Conservation (phyloP, 768 basidiomycete genomes). For the Cystofilobasidium bisporidii region DNA sequence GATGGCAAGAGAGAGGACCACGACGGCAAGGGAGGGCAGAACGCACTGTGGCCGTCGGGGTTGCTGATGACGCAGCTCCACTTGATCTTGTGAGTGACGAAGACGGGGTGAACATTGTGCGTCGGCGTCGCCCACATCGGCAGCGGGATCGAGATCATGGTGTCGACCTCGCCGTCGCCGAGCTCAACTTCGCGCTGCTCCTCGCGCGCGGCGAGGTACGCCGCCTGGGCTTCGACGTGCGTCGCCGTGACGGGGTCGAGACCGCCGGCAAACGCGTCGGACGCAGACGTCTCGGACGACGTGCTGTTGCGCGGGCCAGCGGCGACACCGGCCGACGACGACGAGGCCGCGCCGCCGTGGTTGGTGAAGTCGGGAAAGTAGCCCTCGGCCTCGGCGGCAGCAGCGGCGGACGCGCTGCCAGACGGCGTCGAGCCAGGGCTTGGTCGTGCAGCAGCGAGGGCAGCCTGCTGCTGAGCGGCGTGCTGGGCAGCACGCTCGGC, state of each 20-base stretch:
- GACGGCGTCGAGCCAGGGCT: neutral
- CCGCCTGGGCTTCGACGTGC: conserved; percentile 28
- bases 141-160: conserved; percentile 53
- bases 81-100: conserved; percentile 59
- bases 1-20: neutral
- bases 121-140: conserved; percentile 46
- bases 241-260: conserved; percentile 21
- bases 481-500: neutral
- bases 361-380: conserved; percentile 19
- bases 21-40: neutral
- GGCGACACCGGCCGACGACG: neutral
- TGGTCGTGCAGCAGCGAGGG: neutral
- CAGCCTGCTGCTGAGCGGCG: too few relatives aligned
- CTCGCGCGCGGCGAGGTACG: conserved; percentile 29
- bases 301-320: conserved; percentile 5
- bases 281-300: conserved; percentile 3
- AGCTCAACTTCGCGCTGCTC: conserved; percentile 35
- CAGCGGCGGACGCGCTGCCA: neutral
- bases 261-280: conserved; percentile 16
- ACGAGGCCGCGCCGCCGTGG: neutral
- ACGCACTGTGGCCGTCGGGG: conserved; percentile 65
- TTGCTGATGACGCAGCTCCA: conserved; percentile 65
- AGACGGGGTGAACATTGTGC: conserved; percentile 59
- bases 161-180: conserved; percentile 45
- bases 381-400: neutral